Percentiles rank a stretch among this genome's conserved stretches.
These are phyloP conservation scores for Leptographium radiaticola DNA, from an alignment of 2,329 filamentous ascomycete species.

Conservation along the genomic window DNA sequence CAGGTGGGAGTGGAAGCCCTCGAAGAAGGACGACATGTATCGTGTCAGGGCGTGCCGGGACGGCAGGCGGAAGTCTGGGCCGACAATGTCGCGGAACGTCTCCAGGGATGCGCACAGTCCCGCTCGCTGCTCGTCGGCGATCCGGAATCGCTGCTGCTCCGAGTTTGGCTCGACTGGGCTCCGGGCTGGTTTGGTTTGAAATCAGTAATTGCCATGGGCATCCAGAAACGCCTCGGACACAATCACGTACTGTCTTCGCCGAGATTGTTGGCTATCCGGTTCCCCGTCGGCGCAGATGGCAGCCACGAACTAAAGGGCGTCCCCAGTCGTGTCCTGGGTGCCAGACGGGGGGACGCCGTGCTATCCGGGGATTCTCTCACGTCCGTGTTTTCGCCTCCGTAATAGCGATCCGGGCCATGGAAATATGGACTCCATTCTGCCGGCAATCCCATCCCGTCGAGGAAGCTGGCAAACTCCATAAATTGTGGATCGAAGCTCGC, in stretches of 20 bases:
- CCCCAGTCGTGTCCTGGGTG: background rate
- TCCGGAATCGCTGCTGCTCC: background rate
- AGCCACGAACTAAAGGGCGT: background rate
- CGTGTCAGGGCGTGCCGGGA: slow-evolving; percentile 9
- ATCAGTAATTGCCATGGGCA: no score
- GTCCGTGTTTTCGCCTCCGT: background rate
- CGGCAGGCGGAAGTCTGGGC: slow-evolving; percentile 8
- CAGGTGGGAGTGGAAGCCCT: slow-evolving; percentile 31
- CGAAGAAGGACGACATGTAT: slow-evolving; percentile 11
- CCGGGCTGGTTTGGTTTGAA: background rate
- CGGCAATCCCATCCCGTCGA: background rate
- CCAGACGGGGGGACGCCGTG: background rate
- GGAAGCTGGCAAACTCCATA: background rate
- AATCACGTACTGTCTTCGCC: background rate
- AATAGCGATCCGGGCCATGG: background rate
- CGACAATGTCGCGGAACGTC: background rate
- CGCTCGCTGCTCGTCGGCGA: background rate
- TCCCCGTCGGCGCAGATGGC: background rate
- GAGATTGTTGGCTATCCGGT: background rate
- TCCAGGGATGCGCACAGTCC: background rate
- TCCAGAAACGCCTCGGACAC: background rate
- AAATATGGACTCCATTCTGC: background rate
- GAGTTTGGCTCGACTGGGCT: background rate
- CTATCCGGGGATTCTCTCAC: background rate
- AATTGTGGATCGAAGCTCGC: background rate